A percentile compares a stretch with the other conserved stretches of the same genome.
Conservation (phyloP, 495 filamentous ascomycete genomes). For the Aspergillus egyptiacus region DNA sequence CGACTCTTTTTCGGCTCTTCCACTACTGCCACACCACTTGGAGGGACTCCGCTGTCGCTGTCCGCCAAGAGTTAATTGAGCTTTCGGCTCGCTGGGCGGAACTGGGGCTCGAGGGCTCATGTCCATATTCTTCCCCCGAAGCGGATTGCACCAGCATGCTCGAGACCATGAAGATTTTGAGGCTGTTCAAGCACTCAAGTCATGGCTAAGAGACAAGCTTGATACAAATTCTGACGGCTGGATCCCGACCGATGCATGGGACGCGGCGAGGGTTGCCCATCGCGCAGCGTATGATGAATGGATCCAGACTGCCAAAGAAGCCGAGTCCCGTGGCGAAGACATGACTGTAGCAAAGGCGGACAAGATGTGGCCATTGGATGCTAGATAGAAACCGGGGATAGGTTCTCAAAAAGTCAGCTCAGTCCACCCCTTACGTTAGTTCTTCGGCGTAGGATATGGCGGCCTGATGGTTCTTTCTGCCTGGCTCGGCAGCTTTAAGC, state of each 20-base stretch:
- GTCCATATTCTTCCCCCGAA: constrained; percentile 16
- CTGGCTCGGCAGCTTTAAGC: no score
- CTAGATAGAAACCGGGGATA: constrained; percentile 1
- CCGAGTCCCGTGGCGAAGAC: constrained; percentile 20
- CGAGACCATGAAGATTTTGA: constrained; percentile 34
- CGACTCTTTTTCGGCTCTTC: constrained; percentile 34
- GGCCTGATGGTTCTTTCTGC: no score
- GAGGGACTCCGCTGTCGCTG: constrained; percentile 32
- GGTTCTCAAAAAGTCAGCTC: no score
- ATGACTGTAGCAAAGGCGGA: constrained; percentile 30
- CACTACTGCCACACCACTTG: constrained; percentile 37
- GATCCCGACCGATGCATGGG: constrained; percentile 31
- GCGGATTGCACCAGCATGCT: constrained; percentile 27
- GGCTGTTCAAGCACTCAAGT: constrained; percentile 29
- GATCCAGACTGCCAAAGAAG: constrained; percentile 29
- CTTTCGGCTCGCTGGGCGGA: constrained; percentile 14
- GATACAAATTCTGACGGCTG: constrained; percentile 23
- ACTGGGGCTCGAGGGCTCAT: not conserved
- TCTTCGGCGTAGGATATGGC: no score
- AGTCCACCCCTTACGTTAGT: no score
- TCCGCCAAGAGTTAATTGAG: constrained; percentile 37
- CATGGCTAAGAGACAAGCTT: constrained; percentile 21
- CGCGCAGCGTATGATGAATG: constrained; percentile 26
- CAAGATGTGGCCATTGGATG: constrained; percentile 33
- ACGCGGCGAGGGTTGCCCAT: constrained; percentile 28